Base-by-base conservation (phyloP, 23 red algal species). In the Gracilaria gracilis region DNA sequence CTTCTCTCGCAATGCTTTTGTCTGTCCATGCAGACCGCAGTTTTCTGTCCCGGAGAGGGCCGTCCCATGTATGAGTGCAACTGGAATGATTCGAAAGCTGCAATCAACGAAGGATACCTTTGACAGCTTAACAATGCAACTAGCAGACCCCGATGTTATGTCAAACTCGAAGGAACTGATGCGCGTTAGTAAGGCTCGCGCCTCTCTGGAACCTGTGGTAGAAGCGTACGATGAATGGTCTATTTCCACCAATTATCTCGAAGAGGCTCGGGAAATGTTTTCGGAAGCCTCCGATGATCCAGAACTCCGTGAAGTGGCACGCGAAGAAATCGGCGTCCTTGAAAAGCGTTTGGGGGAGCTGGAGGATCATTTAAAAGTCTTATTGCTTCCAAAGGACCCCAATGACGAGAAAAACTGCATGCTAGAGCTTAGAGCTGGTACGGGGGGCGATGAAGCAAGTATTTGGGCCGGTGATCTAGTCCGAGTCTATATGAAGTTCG, bases 341-440 rank as follows among this genome's bases (percentile, higher is more conserved):
- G 91, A 98, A 84, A 62, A 59, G 49, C 81, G 44, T 29, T 49
- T 99, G 39, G 78, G 74, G 0, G 84, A 96, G 29, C 69, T 96
- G 21, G 97, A 99, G 70, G 73, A 91, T 39, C 44, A 86, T 53
- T 47, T 99, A 0, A 92, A 95, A 53, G 20, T 93, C 0, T 74
- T 99, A 24, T 89, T 99, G 27, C 69, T 99, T 20, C 97, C 97
- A 20, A 91, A 95, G 74, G 97, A 99, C 87, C 94, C 94, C 19
- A 99, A 96, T 59, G 97, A 99, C 62, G 94, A 99, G 48, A 95
- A 95, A 81, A 99, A 96, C 47, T 91, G 91, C 39, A 99, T 99
- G 94, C 54, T 99, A 15, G 97, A 99, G 82, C 58, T 99, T 20
- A 85, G 97, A 35, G 97, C 97, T 15, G 97, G 97, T 20, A 99